A percentile compares a stretch with the other conserved stretches of the same genome.
Evolutionary conservation across 768 basidiomycete genomes (phyloP).

Genomic region (Holtermannia corniformis): DNA sequence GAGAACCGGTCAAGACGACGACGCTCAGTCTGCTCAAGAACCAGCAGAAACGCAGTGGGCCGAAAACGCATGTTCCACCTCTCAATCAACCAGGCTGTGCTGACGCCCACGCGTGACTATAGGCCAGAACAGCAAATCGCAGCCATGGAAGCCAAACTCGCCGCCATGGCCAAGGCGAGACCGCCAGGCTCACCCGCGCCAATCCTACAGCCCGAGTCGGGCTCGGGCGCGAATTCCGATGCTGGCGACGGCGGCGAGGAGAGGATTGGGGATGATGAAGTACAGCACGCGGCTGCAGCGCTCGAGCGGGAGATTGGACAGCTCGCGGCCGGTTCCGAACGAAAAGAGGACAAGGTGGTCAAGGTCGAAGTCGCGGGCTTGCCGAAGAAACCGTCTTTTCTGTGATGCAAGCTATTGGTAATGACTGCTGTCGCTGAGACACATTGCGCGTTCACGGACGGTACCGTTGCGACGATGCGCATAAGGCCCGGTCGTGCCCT

Average conservation of each 20-base stretch:
- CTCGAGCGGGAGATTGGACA: not conserved
- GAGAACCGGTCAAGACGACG: constrained; percentile 52
- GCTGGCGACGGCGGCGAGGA: not conserved
- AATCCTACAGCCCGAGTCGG: too few species aligned
- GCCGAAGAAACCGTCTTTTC: not conserved
- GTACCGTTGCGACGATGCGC: too few species aligned
- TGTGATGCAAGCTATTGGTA: too few species aligned
- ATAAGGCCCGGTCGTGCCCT: too few species aligned
- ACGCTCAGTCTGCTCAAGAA: constrained; percentile 81
- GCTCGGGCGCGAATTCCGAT: too few species aligned
- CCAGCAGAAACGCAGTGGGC: constrained; percentile 40
- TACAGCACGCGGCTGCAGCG: too few species aligned
- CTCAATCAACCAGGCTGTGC: not conserved
- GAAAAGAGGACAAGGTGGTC: too few species aligned
- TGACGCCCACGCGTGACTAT: not conserved
- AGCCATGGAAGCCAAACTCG: constrained; percentile 88
- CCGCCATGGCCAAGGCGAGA: constrained; percentile 53
- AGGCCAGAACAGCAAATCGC: constrained; percentile 59
- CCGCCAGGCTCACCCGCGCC: not conserved
- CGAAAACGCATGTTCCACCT: constrained; percentile 47
- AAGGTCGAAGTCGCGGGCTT: not conserved
- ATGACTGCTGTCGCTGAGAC: too few species aligned
- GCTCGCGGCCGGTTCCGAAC: too few species aligned
- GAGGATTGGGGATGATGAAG: not conserved
- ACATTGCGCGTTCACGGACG: too few species aligned